phyloP scores from a whole-genome alignment of 169 alveolate species.

The Plasmodium knowlesi region DNA sequence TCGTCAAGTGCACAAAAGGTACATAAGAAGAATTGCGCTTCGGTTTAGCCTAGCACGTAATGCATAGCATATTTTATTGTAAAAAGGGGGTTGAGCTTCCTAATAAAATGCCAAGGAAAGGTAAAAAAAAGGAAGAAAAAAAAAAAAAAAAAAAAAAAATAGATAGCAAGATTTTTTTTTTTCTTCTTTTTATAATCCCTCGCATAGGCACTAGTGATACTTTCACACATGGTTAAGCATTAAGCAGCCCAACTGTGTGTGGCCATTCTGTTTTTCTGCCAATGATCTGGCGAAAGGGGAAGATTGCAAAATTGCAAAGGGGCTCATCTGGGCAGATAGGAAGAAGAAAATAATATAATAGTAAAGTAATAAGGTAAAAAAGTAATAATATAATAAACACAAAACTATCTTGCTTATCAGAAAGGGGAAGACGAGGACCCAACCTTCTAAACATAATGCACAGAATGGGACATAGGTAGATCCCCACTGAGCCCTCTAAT shows the following conservation, averaged over 20 bases:
- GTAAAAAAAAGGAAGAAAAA: not conserved
- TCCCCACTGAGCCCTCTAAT: not conserved
- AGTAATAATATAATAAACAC: not conserved
- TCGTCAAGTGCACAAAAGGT: not conserved
- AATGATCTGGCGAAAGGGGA: not conserved
- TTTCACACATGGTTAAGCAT: not conserved
- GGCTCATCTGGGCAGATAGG: not conserved
- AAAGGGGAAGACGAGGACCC: not conserved
- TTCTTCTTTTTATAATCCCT: not conserved
- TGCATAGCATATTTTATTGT: not conserved
- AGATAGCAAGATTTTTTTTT: not conserved
- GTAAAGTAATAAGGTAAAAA: not conserved
- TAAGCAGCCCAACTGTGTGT: not conserved
- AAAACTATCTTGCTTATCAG: not conserved
- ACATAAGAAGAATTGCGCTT: not conserved
- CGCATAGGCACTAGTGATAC: not conserved
- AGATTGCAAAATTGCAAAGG: not conserved
- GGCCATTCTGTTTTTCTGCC: not conserved
- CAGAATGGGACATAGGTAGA: not conserved
- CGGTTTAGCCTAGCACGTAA: not conserved
- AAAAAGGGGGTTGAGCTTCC: not conserved
- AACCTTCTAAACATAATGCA: not conserved
- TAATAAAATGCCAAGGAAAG: not conserved
- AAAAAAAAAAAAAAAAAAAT: not conserved
- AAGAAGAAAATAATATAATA: not conserved